Evolutionary conservation across 441 rosid genomes (phyloP).

Genomic region (Mallotus repandus): DNA sequence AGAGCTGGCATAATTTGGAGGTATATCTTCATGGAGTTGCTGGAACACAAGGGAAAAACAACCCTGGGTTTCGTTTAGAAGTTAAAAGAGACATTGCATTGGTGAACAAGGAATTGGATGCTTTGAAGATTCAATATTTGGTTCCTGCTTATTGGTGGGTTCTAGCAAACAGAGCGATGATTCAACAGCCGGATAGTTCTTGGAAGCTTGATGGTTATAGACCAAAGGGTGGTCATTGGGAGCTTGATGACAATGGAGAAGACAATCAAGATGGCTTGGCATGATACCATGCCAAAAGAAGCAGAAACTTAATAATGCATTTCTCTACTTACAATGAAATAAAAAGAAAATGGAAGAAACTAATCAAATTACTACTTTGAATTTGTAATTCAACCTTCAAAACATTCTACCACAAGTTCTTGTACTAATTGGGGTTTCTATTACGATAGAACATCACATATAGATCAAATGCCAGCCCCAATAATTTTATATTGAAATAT

Average conservation of each 20-base stretch:
- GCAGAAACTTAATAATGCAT: not conserved
- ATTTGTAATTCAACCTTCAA: not conserved
- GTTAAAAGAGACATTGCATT: conserved; percentile 39
- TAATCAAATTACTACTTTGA: no score
- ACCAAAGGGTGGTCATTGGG: no score
- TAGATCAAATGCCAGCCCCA: not conserved
- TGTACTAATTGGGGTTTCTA: not conserved
- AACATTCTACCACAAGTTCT: not conserved
- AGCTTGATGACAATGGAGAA: not conserved
- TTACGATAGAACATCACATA: not conserved
- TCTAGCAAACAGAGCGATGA: conserved; percentile 41
- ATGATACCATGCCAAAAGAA: not conserved
- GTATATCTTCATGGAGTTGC: conserved; percentile 57
- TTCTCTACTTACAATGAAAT: no score
- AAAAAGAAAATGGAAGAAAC: no score
- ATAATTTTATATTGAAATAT: not conserved
- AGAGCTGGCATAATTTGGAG: conserved; percentile 50
- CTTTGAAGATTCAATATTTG: conserved; percentile 37
- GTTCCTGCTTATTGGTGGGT: conserved; percentile 52
- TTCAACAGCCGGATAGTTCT: conserved; percentile 40
- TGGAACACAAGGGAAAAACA: conserved; percentile 41
- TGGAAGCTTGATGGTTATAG: conserved; percentile 26
- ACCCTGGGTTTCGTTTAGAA: conserved; percentile 36
- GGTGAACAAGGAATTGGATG: conserved; percentile 36
- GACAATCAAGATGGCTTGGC: not conserved